Evolutionary conservation across 371 early-diverging fungal genomes (phyloP), one percentile per base, ranked within the genome.

Genomic region (Vairimorpha necatrix): DNA sequence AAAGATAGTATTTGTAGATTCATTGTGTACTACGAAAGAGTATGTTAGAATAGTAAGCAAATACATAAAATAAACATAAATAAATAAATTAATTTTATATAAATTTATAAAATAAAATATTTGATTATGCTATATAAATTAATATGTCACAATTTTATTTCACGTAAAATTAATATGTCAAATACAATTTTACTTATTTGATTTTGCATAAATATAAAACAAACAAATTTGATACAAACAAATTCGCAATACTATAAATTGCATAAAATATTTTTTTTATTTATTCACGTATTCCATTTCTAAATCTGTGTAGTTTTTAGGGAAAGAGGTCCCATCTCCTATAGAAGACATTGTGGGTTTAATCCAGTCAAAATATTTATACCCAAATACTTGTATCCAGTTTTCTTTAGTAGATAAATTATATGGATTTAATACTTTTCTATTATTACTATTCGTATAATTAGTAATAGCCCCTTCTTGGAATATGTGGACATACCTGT

Each of bases 331-430:
- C 14, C 86, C 86, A 67, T 84, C 77, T 34, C 86, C 86, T 42
- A 54, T 22, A 24, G 86, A 78, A 14, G 82, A 62, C 54, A 77
- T 79, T 14, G 68, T 76, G 0, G 86, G 83, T 24, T 88, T 46
- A 53, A 90, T 83, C 88, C 89, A 90, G 26, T 80, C 76, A 67
- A 79, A 69, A 72, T 81, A 74, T 30, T 83, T 83, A 28, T 56
- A 77, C 2, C 94, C 94, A 67, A 94, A 88, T 14, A 93, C 90
- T 20, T 89, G 81, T 28, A 84, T 85, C 66, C 92, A 86, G 74
- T 94, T 94, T 54, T 86, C 85, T 69, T 86, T 76, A 4, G 87
- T 70, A 2, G 96, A 95, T 63, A 95, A 82, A 84, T 96, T 90
- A 85, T 94, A 98, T 0, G 98, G 96, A 83, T 89, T 86, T 75